Evolutionary conservation across 495 filamentous ascomycete species (phyloP).

Genomic region (Umbilicaria muhlenbergii): DNA sequence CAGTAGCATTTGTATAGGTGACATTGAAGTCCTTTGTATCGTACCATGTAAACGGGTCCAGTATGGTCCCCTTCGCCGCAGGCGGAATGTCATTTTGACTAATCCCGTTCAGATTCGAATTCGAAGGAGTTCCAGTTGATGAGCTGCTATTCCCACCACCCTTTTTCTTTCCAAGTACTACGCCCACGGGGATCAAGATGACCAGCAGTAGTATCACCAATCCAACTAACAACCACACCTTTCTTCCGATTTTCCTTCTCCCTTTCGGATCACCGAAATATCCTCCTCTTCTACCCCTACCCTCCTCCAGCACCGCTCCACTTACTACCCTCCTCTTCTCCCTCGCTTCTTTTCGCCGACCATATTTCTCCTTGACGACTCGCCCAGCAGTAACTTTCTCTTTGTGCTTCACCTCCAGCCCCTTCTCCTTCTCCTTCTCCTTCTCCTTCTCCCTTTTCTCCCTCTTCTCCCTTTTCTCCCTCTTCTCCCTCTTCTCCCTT

Average conservation of each 20-base stretch:
- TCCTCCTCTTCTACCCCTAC: constrained; percentile 16
- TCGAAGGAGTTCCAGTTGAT: constrained; percentile 25
- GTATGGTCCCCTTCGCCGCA: constrained; percentile 51
- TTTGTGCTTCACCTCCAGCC: constrained; percentile 18
- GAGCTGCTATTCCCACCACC: constrained; percentile 13
- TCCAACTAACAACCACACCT: constrained; percentile 14
- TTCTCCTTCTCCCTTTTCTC: constrained; percentile 7
- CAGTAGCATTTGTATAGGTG: constrained; percentile 74
- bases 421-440: constrained; percentile 11
- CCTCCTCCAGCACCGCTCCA: constrained; percentile 54
- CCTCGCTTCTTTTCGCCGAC: constrained; percentile 17
- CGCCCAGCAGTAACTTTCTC: constrained; percentile 14
- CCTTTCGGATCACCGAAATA: constrained; percentile 15
- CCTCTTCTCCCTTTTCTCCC: constrained; percentile 9
- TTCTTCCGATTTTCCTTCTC: constrained; percentile 23
- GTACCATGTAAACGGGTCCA: constrained; percentile 90
- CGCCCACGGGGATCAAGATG: constrained; percentile 59
- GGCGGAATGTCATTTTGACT: constrained; percentile 47
- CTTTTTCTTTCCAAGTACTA: constrained; percentile 32
- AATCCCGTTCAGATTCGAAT: constrained; percentile 41
- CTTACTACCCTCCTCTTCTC: constrained; percentile 45
- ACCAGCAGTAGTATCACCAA: constrained; percentile 44
- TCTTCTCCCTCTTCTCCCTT: constrained; percentile 6
- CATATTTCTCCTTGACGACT: constrained; percentile 12
- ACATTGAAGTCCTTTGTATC: constrained; percentile 87